phyloP scores from a whole-genome alignment of 306 rosid genomes.

The Erythrophleum fordii region DNA sequence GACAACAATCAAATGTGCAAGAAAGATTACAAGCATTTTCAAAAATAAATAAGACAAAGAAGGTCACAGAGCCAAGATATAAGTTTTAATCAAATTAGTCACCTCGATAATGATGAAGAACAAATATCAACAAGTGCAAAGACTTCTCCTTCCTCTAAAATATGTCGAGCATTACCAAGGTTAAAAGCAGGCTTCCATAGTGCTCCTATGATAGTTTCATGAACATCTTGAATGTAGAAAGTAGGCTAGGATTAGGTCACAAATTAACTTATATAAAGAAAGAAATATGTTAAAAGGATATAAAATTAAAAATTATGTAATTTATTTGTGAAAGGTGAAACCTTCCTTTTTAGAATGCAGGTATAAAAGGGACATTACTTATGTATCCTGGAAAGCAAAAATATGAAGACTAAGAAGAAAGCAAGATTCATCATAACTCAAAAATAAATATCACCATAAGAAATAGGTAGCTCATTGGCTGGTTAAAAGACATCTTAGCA shows the following conservation, averaged over 20 bases:
- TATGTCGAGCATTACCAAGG: slow-evolving; percentile 88
- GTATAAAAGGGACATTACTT: slow-evolving; percentile 11
- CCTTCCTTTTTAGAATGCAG: not conserved
- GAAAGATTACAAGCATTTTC: not conserved
- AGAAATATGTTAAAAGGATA: slow-evolving; percentile 17
- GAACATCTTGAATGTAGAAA: slow-evolving; percentile 82
- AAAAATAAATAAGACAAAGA: slow-evolving; percentile 21
- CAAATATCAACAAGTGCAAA: slow-evolving; percentile 89
- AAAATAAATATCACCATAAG: too few species aligned
- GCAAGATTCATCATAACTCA: not conserved
- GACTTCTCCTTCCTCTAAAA: slow-evolving; percentile 96
- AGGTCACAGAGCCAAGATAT: not conserved
- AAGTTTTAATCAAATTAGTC: slow-evolving; percentile 28
- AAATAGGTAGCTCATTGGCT: not conserved
- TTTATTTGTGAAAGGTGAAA: slow-evolving; percentile 10
- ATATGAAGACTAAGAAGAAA: not conserved
- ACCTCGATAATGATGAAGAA: slow-evolving; percentile 89
- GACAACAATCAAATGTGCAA: not conserved
- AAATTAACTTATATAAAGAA: slow-evolving; percentile 1
- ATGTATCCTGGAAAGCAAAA: not conserved
- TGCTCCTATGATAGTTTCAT: slow-evolving; percentile 98
- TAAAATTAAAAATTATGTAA: too few species aligned
- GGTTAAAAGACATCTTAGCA: not conserved
- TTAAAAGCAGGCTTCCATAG: slow-evolving; percentile 98
- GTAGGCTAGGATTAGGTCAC: slow-evolving; percentile 26